Evolutionary conservation across 257 asterid species (phyloP), one percentile per base, ranked within the genome.

Genomic region (Solanum raphanifolium): DNA sequence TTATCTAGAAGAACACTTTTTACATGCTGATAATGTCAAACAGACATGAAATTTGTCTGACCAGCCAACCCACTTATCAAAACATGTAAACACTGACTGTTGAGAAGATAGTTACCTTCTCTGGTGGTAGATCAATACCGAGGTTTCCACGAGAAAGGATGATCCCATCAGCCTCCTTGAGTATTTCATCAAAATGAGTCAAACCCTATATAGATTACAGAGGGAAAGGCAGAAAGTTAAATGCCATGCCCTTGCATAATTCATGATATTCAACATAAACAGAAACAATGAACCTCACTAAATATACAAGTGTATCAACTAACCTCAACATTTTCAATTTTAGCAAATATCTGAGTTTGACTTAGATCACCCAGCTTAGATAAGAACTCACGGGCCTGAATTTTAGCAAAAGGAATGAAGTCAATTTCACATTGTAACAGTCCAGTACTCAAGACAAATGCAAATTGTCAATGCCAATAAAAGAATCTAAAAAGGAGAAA

Each of bases 91-190:
- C 15, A 31, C 34, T 10, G 48, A 25, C 32, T 65, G 52, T 86
- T 62, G 48, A 71, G 78, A 27, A 75, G 76, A 32, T 60, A 25
- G 66, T 91, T 73, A 95, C 98, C 98, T 95, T 95, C 93, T 95
- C 98, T 16, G 98, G 95, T 72, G 98, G 98, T 43, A 95, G 97
- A 92, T 95, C 98, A 69, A 95, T 94, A 25, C 98, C 98, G 87
- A 95, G 94, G 91, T 95, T 94, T 90, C 98, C 98, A 87, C 98
- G 98, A 9, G 98, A 93, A 62, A 94, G 93, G 90, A 95, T 95
- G 91, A 95, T 94, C 34, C 98, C 98, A 89, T 95, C 98, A 18
- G 98, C 98, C 90, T 94, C 98, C 83, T 94, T 92, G 32, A 95
- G 94, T 76, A 95, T 95, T 93, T 95, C 98, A 82, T 95, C 98